Evolutionary conservation across 306 rosid genomes (phyloP).

Genomic region (Castanospermum australe): DNA sequence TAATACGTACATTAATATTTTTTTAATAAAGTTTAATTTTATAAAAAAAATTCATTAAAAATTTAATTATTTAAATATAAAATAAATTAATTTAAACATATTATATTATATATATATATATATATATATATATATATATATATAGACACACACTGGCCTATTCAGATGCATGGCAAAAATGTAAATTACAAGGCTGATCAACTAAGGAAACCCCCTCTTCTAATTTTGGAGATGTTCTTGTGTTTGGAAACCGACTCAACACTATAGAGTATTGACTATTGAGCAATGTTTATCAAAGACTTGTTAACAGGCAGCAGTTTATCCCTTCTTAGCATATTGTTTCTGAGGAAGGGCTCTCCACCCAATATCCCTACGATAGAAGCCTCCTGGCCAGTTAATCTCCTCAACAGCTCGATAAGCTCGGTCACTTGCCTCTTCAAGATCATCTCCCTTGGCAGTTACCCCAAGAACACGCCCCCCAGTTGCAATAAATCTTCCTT

Average conservation of each 20-base stretch:
- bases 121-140: too few species aligned
- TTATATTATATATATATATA: too few species aligned
- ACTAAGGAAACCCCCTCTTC: slow-evolving; percentile 1
- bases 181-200: slow-evolving; percentile 12
- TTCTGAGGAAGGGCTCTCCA: slow-evolving; percentile 89
- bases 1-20: too few species aligned
- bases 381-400: slow-evolving; percentile 84
- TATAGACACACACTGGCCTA: too few species aligned
- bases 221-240: background rate
- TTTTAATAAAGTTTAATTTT: too few species aligned
- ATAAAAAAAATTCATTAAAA: too few species aligned
- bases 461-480: slow-evolving; percentile 98
- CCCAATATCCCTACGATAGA: slow-evolving; percentile 86
- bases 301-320: background rate
- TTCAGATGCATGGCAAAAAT: too few species aligned
- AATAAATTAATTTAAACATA: too few species aligned
- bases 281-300: background rate
- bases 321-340: slow-evolving; percentile 42
- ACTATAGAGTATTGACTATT: background rate
- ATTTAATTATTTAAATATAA: too few species aligned
- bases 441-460: slow-evolving; percentile 78
- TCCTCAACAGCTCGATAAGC: slow-evolving; percentile 74
- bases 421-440: slow-evolving; percentile 75
- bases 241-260: background rate
- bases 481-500: slow-evolving; percentile 66